Base-by-base conservation (phyloP, 1,139 yeast genomes). In the Candida labiduridarum region DNA sequence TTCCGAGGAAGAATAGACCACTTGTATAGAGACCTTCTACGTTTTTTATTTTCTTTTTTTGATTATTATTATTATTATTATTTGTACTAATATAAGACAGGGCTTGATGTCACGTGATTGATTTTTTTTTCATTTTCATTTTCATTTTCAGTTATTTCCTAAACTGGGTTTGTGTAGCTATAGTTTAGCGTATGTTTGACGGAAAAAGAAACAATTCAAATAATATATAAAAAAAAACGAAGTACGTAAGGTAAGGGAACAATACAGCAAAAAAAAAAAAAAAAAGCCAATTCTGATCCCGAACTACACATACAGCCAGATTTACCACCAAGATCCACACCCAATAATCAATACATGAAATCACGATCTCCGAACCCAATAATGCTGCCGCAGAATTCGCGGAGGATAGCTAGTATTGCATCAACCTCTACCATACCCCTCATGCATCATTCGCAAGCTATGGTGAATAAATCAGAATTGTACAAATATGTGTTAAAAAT, bases 401-500 rank as follows among this genome's bases (percentile, higher is more conserved):
- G 46, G 19, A 46, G 49, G 22, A 16, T 38, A 15, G 47, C 33
- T 5, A 50, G 51, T 36, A 25, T 45, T 15, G 38, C 48, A 16
- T 50, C 51, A 4, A 46, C 51, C 10, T 43, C 48, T 16, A 45
- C 44, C 6, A 39, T 39, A n/a, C 33, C 35, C 10, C 31, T 35
- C 18, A 12, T 38, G 30, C 46, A 29, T 18, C 43, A 31, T 5
- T 11, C 33, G 6, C 35, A 27, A 12, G 10, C 48, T 16, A 42
- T 35, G 25, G 47, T 48, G 25, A 47, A 47, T 42, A 35, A 38
- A 16, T 41, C 50, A 5, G 56, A 54, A 39, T 60, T 78, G 30
- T 78, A 79, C 52, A 75, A 73, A 46, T 64, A 72, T 16, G 72
- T 78, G 2, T 59, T 84, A 40, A 81, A 80, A 58, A 67, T 80